A percentile compares a stretch with the other conserved stretches of the same genome.
These are phyloP conservation scores for Modicella reniformis DNA, from an alignment of 371 early-diverging fungal species.

Conservation along the genomic window DNA sequence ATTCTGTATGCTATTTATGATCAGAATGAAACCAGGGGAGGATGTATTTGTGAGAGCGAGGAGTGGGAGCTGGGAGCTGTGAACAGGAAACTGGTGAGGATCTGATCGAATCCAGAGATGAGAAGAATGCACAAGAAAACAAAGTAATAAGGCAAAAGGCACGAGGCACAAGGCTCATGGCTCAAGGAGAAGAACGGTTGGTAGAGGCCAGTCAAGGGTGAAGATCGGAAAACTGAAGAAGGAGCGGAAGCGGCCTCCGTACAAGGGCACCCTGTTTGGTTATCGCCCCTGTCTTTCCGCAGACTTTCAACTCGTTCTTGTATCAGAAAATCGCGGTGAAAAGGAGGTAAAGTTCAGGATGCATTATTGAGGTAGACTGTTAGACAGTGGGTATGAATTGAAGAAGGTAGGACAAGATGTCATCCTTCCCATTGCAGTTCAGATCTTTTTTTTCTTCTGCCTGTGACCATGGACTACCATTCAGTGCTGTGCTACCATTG, in stretches of 20 bases:
- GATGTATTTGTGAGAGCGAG: not conserved
- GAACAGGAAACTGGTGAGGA: slow-evolving; percentile 1
- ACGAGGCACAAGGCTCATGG: slow-evolving; percentile 8
- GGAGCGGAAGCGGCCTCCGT: not conserved
- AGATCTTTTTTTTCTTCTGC: no score
- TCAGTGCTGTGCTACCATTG: no score
- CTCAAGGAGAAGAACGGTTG: slow-evolving; percentile 3
- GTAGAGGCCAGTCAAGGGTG: slow-evolving; percentile 2
- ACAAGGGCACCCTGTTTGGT: slow-evolving; percentile 10
- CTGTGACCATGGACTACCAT: no score
- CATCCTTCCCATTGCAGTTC: no score
- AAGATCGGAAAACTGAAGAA: not conserved
- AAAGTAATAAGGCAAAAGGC: not conserved
- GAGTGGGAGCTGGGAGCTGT: slow-evolving; percentile 8
- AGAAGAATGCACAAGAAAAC: not conserved
- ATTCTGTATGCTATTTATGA: slow-evolving; percentile 19
- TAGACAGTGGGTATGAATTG: no score
- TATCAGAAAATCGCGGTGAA: no score
- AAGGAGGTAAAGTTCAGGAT: no score
- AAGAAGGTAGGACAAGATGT: no score
- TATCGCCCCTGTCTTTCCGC: not conserved
- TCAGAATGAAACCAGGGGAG: not conserved
- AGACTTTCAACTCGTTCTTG: not conserved
- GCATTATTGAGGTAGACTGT: no score
- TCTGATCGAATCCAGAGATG: slow-evolving; percentile 4